These are phyloP conservation scores for Alnus rubra DNA, from an alignment of 306 rosid species.

Conservation along the genomic window DNA sequence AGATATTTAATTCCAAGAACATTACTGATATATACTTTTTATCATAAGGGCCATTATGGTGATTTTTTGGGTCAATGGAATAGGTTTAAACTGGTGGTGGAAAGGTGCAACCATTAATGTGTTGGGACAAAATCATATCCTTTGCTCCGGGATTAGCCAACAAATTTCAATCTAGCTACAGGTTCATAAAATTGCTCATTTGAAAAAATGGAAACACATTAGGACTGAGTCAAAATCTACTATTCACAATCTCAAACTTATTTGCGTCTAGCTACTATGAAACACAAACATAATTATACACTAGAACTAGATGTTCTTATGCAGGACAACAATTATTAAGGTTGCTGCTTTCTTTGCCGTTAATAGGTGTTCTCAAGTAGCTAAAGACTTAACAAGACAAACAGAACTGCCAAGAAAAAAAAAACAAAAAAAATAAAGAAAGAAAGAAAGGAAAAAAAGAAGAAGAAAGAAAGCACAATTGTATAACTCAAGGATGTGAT, in stretches of 20 bases:
- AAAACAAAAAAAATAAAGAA: no score
- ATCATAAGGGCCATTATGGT: conserved; percentile 16
- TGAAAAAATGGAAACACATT: conserved; percentile 21
- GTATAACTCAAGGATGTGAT: neutral
- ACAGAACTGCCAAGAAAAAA: neutral
- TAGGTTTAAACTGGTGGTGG: conserved; percentile 26
- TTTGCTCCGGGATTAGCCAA: conserved; percentile 33
- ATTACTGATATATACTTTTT: neutral
- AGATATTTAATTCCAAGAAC: neutral
- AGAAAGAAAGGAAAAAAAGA: neutral
- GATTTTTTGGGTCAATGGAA: conserved; percentile 33
- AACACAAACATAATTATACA: conserved; percentile 72
- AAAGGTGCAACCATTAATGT: conserved; percentile 33
- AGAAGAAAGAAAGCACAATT: neutral
- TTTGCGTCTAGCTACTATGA: conserved; percentile 51
- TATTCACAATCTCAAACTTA: conserved; percentile 41
- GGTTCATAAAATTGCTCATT: conserved; percentile 31
- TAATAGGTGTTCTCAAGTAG: conserved; percentile 42
- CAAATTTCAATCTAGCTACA: conserved; percentile 31
- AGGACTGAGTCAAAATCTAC: conserved; percentile 52
- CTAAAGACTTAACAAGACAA: conserved; percentile 25
- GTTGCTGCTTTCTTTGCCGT: conserved; percentile 31
- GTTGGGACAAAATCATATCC: conserved; percentile 34
- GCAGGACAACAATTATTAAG: conserved; percentile 61
- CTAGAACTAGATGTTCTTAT: conserved; percentile 39